Percentiles rank a stretch among this genome's conserved stretches.
These are phyloP conservation scores for Aspergillus luchuensis DNA, from an alignment of 2,329 filamentous ascomycete genomes.

Conservation along the genomic window DNA sequence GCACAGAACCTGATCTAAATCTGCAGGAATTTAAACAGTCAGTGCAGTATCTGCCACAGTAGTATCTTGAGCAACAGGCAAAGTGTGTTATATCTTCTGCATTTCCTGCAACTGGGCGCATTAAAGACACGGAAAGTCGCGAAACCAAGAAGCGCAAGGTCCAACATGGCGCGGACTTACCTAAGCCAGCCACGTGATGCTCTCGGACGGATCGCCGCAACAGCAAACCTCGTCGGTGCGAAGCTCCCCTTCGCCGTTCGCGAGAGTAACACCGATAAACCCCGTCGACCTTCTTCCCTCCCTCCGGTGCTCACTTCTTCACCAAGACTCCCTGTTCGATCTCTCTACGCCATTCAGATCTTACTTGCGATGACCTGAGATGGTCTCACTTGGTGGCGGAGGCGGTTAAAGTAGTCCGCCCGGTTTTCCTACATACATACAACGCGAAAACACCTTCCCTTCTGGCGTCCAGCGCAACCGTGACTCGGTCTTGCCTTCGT, in stretches of 20 bases:
- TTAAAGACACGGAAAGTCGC: neutral
- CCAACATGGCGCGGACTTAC: conserved; percentile 13
- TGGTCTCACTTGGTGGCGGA: conserved; percentile 40
- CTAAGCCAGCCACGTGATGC: conserved; percentile 13
- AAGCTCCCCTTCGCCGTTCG: conserved; percentile 27
- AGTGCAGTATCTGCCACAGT: neutral
- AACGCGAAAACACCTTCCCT: conserved; percentile 29
- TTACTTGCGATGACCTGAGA: conserved; percentile 33
- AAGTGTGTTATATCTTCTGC: neutral
- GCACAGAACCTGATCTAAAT: conserved; percentile 1
- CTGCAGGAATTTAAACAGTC: neutral
- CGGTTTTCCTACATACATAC: conserved; percentile 32
- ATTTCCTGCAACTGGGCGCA: conserved; percentile 1
- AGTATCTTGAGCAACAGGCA: neutral
- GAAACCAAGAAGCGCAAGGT: conserved; percentile 7
- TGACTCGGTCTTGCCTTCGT: conserved; percentile 23
- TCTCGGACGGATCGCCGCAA: conserved; percentile 10
- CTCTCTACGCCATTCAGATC: conserved; percentile 18
- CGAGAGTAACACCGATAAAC: conserved; percentile 13
- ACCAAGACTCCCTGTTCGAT: neutral
- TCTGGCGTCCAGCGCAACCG: conserved; percentile 21
- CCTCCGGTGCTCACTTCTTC: conserved; percentile 14
- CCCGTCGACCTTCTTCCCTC: conserved; percentile 16
- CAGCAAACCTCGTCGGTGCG: conserved; percentile 26
- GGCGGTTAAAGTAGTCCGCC: conserved; percentile 44